phyloP scores from a whole-genome alignment of 139 green algal genomes.

The Penium margaritaceum region DNA sequence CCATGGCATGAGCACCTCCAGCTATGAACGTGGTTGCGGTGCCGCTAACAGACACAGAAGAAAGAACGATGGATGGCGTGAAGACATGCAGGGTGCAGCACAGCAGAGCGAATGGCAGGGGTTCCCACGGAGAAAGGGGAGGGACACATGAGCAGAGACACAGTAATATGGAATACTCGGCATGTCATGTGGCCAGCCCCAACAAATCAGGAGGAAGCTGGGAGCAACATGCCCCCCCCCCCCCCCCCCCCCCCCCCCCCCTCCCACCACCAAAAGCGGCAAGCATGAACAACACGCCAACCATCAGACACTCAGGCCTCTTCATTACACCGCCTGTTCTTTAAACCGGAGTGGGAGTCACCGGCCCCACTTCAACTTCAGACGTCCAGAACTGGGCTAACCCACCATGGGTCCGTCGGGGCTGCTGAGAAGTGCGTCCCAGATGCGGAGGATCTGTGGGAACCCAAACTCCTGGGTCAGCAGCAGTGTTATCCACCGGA shows the following conservation, averaged over 20 bases:
- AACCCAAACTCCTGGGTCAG: constrained; percentile 83
- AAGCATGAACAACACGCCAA: neutral
- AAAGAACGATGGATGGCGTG: no score
- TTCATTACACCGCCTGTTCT: neutral
- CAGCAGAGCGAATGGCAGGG: neutral
- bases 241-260: no score
- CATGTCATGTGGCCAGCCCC: no score
- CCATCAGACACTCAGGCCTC: neutral
- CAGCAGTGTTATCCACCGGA: constrained; percentile 88
- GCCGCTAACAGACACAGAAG: no score
- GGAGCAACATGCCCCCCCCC: no score
- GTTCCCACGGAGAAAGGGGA: no score
- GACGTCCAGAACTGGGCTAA: neutral
- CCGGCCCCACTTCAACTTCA: no score
- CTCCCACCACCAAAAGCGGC: no score
- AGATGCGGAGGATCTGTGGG: constrained; percentile 68
- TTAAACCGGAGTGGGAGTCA: no score
- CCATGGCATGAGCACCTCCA: neutral
- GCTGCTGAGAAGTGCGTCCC: constrained; percentile 55
- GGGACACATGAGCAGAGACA: no score
- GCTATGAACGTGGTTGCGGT: neutral
- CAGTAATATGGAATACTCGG: no score
- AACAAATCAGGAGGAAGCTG: no score
- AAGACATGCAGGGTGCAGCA: neutral
- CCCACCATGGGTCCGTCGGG: constrained; percentile 25